Conservation (phyloP, 108 stramenopile species). For the Skeletonema tropicum region DNA sequence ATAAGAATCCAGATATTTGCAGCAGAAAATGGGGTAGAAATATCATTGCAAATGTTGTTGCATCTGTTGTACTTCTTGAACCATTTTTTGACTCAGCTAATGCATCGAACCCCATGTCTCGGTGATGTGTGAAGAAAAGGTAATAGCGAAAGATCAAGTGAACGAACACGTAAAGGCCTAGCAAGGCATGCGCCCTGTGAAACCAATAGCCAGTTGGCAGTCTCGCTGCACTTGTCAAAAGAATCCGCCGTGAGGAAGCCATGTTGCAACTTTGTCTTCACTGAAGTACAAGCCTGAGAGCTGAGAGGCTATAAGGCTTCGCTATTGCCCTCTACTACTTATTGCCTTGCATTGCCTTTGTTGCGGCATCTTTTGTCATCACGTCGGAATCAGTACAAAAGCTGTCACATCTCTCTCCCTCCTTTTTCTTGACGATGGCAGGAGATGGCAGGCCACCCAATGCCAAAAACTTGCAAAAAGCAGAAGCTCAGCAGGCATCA, state of each 20-base stretch:
- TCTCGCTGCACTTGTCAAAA: slow-evolving; percentile 1
- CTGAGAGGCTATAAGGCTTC: no score
- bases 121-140: slow-evolving; percentile 5
- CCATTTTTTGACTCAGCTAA: background rate
- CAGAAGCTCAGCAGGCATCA: no score
- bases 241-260: background rate
- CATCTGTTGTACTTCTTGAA: background rate
- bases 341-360: no score
- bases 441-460: no score
- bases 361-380: no score
- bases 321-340: no score
- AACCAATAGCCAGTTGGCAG: slow-evolving; percentile 8
- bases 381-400: background rate
- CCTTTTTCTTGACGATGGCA: no score
- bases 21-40: slow-evolving; percentile 29
- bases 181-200: slow-evolving; percentile 21
- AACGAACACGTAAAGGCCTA: slow-evolving; percentile 15
- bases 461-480: no score
- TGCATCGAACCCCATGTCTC: slow-evolving; percentile 19
- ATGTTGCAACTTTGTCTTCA: background rate
- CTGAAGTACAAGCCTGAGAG: no score
- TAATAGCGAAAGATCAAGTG: slow-evolving; percentile 17
- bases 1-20: slow-evolving; percentile 20
- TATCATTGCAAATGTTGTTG: background rate
- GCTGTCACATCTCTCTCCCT: background rate